Percentiles rank a stretch among this genome's conserved stretches.
Conservation (phyloP, 2,329 filamentous ascomycete genomes). For the Colletotrichum karsti region DNA sequence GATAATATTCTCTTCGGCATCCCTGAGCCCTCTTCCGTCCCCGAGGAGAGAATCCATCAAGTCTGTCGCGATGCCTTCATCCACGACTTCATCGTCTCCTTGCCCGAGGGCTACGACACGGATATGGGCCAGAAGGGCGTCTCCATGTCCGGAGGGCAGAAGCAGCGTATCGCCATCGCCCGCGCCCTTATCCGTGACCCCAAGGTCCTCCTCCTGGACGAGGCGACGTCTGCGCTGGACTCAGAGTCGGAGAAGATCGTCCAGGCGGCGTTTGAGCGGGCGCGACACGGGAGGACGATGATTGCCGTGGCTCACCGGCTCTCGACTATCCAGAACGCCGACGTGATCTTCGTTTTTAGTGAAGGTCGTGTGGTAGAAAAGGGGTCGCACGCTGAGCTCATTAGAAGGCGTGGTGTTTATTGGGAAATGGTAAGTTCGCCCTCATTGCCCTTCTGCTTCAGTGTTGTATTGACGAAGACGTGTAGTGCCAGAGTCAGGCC, state of each 20-base stretch:
- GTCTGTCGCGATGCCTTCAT: slow-evolving; percentile 56
- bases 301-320: slow-evolving; percentile 52
- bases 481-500: slow-evolving; percentile 30
- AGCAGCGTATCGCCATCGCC: slow-evolving; percentile 64
- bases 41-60: slow-evolving; percentile 34
- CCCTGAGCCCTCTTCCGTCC: slow-evolving; percentile 42
- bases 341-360: slow-evolving; percentile 53
- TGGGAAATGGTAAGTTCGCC: slow-evolving; percentile 28
- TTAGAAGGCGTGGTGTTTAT: slow-evolving; percentile 25
- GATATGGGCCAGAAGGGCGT: slow-evolving; percentile 65
- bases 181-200: slow-evolving; percentile 62
- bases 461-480: background rate
- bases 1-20: slow-evolving; percentile 57
- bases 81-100: slow-evolving; percentile 61
- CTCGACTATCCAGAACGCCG: slow-evolving; percentile 51
- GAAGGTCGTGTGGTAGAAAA: slow-evolving; percentile 49
- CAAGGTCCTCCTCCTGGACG: slow-evolving; percentile 61
- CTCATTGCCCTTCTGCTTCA: background rate
- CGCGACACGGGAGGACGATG: slow-evolving; percentile 40
- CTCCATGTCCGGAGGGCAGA: slow-evolving; percentile 62
- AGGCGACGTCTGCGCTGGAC: slow-evolving; percentile 65
- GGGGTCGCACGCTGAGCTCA: slow-evolving; percentile 43
- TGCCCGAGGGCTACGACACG: slow-evolving; percentile 58
- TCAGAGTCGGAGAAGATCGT: slow-evolving; percentile 64
- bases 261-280: slow-evolving; percentile 44